Percentiles rank a stretch among this genome's conserved stretches.
Evolutionary conservation across 768 basidiomycete species (phyloP).

Genomic region (Amanita brunnescens): DNA sequence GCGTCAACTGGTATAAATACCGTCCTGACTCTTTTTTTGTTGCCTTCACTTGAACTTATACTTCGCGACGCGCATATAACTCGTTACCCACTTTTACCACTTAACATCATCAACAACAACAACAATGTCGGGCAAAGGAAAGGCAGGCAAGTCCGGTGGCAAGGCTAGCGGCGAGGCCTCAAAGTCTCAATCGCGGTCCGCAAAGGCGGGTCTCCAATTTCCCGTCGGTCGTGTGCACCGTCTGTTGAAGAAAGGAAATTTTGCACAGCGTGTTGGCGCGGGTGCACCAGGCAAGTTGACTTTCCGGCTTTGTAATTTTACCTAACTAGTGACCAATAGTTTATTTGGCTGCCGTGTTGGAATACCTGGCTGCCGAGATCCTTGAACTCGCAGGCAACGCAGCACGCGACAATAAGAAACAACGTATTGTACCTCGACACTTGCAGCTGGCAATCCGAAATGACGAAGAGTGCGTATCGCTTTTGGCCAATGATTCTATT

Average conservation of each 20-base stretch:
- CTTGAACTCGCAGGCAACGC: slow-evolving; percentile 88
- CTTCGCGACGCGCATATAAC: slow-evolving; percentile 8
- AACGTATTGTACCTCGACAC: slow-evolving; percentile 91
- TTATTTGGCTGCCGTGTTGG: slow-evolving; percentile 85
- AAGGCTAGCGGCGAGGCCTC: slow-evolving; percentile 35
- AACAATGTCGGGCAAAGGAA: slow-evolving; percentile 45
- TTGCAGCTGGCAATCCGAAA: slow-evolving; percentile 89
- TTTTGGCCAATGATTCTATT: not conserved
- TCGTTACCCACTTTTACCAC: slow-evolving; percentile 2
- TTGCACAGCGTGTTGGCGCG: slow-evolving; percentile 81
- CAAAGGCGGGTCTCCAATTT: slow-evolving; percentile 74
- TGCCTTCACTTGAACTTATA: slow-evolving; percentile 6
- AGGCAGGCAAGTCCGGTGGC: slow-evolving; percentile 36
- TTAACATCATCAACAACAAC: slow-evolving; percentile 4
- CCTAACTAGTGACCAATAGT: slow-evolving; percentile 26
- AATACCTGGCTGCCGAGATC: slow-evolving; percentile 90
- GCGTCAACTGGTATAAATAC: slow-evolving; percentile 27
- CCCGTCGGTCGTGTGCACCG: slow-evolving; percentile 91
- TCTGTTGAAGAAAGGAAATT: slow-evolving; percentile 83
- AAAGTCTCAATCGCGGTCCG: slow-evolving; percentile 62
- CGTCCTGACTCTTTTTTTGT: slow-evolving; percentile 15
- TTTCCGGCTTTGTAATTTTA: not conserved
- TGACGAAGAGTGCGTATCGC: slow-evolving; percentile 60
- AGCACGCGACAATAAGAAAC: slow-evolving; percentile 79
- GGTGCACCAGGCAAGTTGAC: slow-evolving; percentile 64